Evolutionary conservation across 1,139 yeast genomes (phyloP).

Genomic region (Lodderomyces elongisporus): DNA sequence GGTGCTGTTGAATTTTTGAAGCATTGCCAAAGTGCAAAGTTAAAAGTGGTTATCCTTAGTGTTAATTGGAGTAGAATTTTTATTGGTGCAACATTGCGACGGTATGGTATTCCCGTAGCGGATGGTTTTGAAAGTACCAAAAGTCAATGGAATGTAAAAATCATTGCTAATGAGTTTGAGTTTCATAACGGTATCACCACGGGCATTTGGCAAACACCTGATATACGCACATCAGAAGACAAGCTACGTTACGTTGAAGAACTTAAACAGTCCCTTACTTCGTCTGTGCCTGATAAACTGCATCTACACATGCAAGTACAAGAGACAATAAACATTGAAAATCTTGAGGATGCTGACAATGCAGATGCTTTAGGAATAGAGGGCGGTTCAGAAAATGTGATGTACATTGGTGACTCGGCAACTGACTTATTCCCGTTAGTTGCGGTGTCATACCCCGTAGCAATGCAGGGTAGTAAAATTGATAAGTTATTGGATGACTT

Average conservation of each 20-base stretch:
- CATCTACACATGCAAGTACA: no score
- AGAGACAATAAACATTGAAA: no score
- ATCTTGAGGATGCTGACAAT: no score
- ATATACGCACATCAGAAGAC: slow-evolving; percentile 53
- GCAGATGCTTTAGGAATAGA: background rate
- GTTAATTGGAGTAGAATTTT: slow-evolving; percentile 61
- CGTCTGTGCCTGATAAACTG: no score
- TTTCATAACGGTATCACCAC: slow-evolving; percentile 30
- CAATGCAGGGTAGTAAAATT: slow-evolving; percentile 29
- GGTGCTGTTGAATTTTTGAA: slow-evolving; percentile 40
- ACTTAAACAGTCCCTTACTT: no score
- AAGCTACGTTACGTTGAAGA: slow-evolving; percentile 31
- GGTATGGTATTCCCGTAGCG: slow-evolving; percentile 28
- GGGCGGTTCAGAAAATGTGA: slow-evolving; percentile 12
- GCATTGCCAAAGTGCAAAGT: slow-evolving; percentile 15
- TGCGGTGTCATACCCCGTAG: slow-evolving; percentile 46
- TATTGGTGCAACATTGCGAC: slow-evolving; percentile 31
- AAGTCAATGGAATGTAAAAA: slow-evolving; percentile 17
- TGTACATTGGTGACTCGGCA: slow-evolving; percentile 63
- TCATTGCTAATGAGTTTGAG: slow-evolving; percentile 49
- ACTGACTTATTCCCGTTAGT: slow-evolving; percentile 57
- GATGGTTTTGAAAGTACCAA: no score
- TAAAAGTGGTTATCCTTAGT: slow-evolving; percentile 49
- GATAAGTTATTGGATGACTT: slow-evolving; percentile 5
- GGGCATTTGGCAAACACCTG: slow-evolving; percentile 26